These are phyloP conservation scores for Suillus paluster DNA, from an alignment of 768 basidiomycete genomes.

Conservation along the genomic window DNA sequence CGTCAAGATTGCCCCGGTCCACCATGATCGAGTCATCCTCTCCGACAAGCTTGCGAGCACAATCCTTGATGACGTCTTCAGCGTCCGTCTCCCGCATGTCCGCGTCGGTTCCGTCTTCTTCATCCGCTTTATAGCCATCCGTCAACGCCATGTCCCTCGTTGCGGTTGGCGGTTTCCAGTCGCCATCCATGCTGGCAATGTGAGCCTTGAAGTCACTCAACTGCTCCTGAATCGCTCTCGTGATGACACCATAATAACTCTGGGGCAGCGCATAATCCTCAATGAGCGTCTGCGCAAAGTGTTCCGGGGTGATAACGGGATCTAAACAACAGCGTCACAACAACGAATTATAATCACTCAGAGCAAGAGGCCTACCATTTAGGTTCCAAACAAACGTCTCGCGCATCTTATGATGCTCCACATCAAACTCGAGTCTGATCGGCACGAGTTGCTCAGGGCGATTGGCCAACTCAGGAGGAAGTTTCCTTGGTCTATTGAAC, in stretches of 20 bases:
- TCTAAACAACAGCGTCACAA: conserved; percentile 49
- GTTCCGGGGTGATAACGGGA: conserved; percentile 85
- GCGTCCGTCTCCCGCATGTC: conserved; percentile 17
- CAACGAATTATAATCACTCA: conserved; percentile 1
- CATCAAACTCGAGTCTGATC: conserved; percentile 94
- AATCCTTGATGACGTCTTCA: conserved; percentile 21
- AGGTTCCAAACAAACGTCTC: conserved; percentile 99
- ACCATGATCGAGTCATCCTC: conserved; percentile 27
- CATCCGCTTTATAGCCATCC: conserved; percentile 30
- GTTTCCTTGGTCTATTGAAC: conserved; percentile 58
- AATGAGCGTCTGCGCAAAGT: conserved; percentile 87
- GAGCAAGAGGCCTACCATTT: conserved; percentile 63
- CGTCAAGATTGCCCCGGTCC: conserved; percentile 50
- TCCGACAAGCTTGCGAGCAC: conserved; percentile 24
- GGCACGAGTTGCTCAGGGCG: conserved; percentile 86
- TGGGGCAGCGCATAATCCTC: conserved; percentile 86
- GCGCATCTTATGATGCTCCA: conserved; percentile 90
- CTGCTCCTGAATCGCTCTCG: conserved; percentile 87
- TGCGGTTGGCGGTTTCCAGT: conserved; percentile 29
- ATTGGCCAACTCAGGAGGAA: conserved; percentile 59
- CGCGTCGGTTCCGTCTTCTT: conserved; percentile 29
- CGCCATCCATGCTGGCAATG: conserved; percentile 56
- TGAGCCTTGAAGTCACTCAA: conserved; percentile 80
- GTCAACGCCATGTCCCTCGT: conserved; percentile 24
- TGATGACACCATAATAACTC: conserved; percentile 67